Conservation (phyloP, 768 basidiomycete species). For the Dentipellis fragilis region DNA sequence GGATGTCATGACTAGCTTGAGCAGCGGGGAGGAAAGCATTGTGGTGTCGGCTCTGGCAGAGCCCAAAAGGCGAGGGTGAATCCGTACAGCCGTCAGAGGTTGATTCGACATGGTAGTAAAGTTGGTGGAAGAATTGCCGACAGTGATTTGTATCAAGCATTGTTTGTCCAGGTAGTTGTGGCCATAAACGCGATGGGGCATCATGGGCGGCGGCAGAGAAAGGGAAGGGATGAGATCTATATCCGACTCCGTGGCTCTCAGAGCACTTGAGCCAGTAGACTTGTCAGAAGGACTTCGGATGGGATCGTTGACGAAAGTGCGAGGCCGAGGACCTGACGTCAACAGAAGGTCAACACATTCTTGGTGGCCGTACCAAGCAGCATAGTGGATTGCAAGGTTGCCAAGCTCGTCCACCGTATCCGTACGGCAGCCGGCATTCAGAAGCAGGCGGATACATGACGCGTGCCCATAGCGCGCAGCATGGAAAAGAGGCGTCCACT, state of each 20-base stretch:
- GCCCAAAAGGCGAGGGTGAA: conserved; percentile 67
- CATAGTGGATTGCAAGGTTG: conserved; percentile 83
- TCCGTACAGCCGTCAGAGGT: conserved; percentile 40
- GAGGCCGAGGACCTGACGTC: conserved; percentile 26
- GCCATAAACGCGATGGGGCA: conserved; percentile 95
- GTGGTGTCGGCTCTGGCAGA: conserved; percentile 58
- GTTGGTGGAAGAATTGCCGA: conserved; percentile 54
- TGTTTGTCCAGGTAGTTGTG: conserved; percentile 90
- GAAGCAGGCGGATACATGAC: conserved; percentile 64
- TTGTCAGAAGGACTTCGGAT: conserved; percentile 16
- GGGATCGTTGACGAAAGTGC: conserved; percentile 11
- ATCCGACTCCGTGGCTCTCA: conserved; percentile 45
- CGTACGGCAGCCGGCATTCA: conserved; percentile 73
- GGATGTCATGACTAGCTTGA: conserved; percentile 94
- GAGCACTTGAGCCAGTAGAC: conserved; percentile 15
- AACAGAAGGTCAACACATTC: conserved; percentile 49
- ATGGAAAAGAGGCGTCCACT: conserved; percentile 97
- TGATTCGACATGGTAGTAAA: conserved; percentile 23
- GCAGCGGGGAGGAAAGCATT: conserved; percentile 64
- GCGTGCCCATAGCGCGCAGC: conserved; percentile 81
- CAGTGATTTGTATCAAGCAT: conserved; percentile 75
- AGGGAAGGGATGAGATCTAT: conserved; percentile 89
- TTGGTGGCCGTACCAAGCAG: conserved; percentile 91
- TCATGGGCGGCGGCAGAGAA: conserved; percentile 95
- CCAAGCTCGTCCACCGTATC: conserved; percentile 74